Evolutionary conservation across 257 asterid species (phyloP).

Genomic region (Linderniella brevidens): DNA sequence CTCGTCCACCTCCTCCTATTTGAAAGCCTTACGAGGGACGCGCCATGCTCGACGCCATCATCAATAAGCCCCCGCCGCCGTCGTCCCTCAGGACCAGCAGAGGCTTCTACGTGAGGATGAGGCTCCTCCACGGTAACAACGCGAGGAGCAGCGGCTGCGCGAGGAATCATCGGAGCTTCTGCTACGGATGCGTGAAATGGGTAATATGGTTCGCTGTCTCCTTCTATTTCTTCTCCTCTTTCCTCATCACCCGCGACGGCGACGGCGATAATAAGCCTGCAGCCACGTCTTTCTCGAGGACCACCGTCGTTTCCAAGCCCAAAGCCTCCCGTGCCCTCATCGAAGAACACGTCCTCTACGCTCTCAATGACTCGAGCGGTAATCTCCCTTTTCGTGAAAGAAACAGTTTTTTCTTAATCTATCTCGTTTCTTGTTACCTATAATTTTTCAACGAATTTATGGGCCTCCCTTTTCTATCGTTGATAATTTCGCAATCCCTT

Average conservation of each 20-base stretch:
- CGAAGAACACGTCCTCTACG: conserved; percentile 18
- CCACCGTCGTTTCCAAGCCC: conserved; percentile 21
- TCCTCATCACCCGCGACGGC: conserved; percentile 28
- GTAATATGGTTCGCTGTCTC: conserved; percentile 51
- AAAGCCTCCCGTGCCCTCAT: conserved; percentile 52
- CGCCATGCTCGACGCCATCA: too few relatives aligned
- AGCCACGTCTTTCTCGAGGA: conserved; percentile 19
- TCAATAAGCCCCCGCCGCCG: too few relatives aligned
- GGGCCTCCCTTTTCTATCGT: too few relatives aligned
- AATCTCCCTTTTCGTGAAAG: not conserved
- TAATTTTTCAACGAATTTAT: too few relatives aligned
- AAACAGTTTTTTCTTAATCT: too few relatives aligned
- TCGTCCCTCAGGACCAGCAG: conserved; percentile 23
- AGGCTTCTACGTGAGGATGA: conserved; percentile 64
- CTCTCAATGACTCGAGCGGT: not conserved
- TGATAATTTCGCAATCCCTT: too few relatives aligned
- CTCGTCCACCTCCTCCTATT: too few relatives aligned
- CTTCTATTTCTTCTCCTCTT: conserved; percentile 40
- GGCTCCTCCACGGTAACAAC: conserved; percentile 18
- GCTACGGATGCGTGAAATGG: conserved; percentile 54
- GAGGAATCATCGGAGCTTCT: conserved; percentile 10
- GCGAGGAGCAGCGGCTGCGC: conserved; percentile 7
- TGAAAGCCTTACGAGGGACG: too few relatives aligned
- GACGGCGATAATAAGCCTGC: too few relatives aligned
- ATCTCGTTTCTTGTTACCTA: too few relatives aligned